Evolutionary conservation across 2,329 filamentous ascomycete species (phyloP).

Genomic region (Pseudogymnoascus sp.): DNA sequence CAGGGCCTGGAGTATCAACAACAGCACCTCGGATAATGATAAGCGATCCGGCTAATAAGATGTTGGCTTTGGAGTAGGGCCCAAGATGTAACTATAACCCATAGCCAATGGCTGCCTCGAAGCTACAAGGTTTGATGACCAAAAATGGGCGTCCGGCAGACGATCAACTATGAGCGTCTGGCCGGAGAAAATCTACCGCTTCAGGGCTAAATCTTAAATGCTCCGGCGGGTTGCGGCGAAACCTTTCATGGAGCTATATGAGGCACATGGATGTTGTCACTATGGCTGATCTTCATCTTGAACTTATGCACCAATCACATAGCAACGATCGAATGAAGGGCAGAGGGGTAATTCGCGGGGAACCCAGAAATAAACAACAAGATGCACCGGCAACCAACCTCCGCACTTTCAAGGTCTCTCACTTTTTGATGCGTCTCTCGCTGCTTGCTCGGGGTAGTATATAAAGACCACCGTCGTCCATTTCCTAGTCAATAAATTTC

Average conservation of each 20-base stretch:
- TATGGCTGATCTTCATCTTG: background rate
- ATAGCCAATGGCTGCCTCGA: background rate
- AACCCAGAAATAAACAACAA: background rate
- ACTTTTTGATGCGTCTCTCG: background rate
- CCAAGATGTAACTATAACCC: background rate
- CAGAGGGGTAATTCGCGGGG: conserved; percentile 5
- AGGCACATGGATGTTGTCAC: background rate
- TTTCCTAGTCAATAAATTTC: background rate
- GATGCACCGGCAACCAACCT: background rate
- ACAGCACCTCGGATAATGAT: background rate
- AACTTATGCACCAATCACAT: conserved; percentile 2
- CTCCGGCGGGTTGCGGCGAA: conserved; percentile 1
- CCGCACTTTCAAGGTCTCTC: background rate
- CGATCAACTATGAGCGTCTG: background rate
- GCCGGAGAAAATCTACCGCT: background rate
- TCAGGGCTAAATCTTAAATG: background rate
- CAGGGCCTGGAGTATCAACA: background rate
- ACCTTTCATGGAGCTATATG: background rate
- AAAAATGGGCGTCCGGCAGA: background rate
- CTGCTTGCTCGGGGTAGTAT: background rate
- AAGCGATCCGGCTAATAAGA: background rate
- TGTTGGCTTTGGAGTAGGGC: background rate
- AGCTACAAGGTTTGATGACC: background rate
- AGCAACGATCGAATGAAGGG: background rate
- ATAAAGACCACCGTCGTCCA: background rate